Percentiles rank a stretch among this genome's conserved stretches.
Conservation (phyloP, 495 filamentous ascomycete genomes). For the Tetracladium marchalianum region DNA sequence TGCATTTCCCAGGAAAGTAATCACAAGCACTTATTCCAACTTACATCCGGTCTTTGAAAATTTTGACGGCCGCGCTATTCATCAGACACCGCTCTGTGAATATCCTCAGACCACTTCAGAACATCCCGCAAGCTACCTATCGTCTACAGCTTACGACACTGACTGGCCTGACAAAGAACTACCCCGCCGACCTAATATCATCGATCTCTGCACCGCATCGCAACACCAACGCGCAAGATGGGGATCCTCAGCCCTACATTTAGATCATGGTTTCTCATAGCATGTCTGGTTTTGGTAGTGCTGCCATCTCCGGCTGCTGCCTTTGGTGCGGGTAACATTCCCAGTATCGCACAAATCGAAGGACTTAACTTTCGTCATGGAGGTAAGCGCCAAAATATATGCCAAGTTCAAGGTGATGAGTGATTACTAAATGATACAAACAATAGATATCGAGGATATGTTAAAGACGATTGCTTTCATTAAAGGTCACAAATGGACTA, state of each 20-base stretch:
- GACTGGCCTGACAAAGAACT: no score
- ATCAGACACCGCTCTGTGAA: no score
- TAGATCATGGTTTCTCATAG: slow-evolving; percentile 29
- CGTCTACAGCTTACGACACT: no score
- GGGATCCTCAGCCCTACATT: background rate
- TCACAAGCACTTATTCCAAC: no score
- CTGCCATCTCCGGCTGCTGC: slow-evolving; percentile 56
- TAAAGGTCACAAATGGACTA: slow-evolving; percentile 89
- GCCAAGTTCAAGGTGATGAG: slow-evolving; percentile 4
- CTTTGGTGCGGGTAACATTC: slow-evolving; percentile 95
- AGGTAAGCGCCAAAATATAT: slow-evolving; percentile 22
- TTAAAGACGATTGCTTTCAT: slow-evolving; percentile 83
- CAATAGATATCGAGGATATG: slow-evolving; percentile 75
- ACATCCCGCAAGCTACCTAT: no score
- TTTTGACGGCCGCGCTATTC: no score
- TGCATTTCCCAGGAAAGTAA: no score
- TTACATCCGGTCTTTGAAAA: no score
- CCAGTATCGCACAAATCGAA: slow-evolving; percentile 85
- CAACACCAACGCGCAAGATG: slow-evolving; percentile 6
- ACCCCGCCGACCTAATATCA: no score
- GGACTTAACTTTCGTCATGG: slow-evolving; percentile 96
- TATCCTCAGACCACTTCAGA: no score
- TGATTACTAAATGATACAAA: slow-evolving; percentile 1
- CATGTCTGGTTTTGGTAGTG: slow-evolving; percentile 45
- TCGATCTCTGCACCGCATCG: no score